phyloP scores from a whole-genome alignment of 2,329 filamentous ascomycete genomes.

The Grosmannia clavigera region DNA sequence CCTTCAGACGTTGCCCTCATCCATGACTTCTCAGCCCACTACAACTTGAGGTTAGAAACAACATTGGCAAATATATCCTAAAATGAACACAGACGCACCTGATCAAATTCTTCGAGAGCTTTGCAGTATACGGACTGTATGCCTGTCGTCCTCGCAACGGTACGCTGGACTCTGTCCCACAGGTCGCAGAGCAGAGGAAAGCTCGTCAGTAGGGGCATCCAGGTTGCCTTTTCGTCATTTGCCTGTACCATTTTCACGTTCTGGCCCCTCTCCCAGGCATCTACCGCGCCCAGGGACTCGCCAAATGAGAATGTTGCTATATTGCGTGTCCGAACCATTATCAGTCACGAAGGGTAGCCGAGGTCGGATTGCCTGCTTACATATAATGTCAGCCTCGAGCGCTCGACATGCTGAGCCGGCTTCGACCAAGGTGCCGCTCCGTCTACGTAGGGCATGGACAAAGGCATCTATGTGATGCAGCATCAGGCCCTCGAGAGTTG shows the following conservation, averaged over 20 bases:
- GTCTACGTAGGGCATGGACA: background rate
- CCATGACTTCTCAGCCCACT: background rate
- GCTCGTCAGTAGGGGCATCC: background rate
- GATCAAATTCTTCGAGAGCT: background rate
- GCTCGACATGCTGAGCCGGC: background rate
- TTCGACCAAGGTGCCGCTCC: background rate
- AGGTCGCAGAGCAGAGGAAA: background rate
- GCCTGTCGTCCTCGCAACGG: background rate
- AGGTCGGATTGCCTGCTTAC: background rate
- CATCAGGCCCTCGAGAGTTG: conserved; percentile 3
- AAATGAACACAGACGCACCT: background rate
- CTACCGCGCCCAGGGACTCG: background rate
- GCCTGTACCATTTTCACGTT: conserved; percentile 4
- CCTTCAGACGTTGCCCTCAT: background rate
- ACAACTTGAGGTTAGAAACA: background rate
- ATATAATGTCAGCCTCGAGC: conserved; percentile 6
- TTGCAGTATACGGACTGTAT: background rate
- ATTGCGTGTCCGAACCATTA: background rate
- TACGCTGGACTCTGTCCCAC: background rate
- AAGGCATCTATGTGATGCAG: background rate
- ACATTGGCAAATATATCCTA: background rate
- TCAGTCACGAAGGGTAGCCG: background rate
- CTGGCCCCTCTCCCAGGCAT: conserved; percentile 1
- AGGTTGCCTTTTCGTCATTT: background rate
- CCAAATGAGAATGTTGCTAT: conserved; percentile 8